These are phyloP conservation scores for Corylus avellana DNA, from an alignment of 306 rosid genomes.

Conservation along the genomic window DNA sequence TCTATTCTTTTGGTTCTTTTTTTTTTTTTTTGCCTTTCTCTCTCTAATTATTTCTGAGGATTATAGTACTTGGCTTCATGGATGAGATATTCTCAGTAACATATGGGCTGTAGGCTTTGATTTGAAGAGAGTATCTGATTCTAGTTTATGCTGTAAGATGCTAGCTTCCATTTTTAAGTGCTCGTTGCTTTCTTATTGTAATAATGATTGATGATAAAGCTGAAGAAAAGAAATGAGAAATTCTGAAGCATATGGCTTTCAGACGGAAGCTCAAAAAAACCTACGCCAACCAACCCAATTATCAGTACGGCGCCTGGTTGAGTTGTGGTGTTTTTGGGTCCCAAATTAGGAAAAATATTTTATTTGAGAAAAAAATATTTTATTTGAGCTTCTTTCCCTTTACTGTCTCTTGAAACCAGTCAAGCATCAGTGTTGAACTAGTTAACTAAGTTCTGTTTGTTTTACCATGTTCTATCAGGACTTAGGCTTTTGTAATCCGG, in stretches of 20 bases:
- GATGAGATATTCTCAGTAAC: neutral
- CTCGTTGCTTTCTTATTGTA: neutral
- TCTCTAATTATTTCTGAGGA: neutral
- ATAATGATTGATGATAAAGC: neutral
- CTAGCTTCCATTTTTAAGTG: neutral
- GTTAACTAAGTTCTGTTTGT: neutral
- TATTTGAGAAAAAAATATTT: neutral
- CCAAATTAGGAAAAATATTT: neutral
- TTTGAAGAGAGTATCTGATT: constrained; percentile 18
- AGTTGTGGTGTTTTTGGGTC: neutral
- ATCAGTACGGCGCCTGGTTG: neutral
- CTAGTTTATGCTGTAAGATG: neutral
- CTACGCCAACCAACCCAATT: neutral
- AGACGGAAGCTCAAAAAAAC: neutral
- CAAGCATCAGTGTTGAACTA: neutral
- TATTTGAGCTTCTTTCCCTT: neutral
- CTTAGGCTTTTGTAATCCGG: neutral
- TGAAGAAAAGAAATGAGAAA: neutral
- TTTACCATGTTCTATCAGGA: neutral
- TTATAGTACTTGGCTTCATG: constrained; percentile 23
- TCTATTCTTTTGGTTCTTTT: neutral
- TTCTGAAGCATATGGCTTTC: neutral
- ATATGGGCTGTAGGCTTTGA: neutral
- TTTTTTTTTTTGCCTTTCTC: neutral
- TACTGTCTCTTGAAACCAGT: neutral